These are phyloP conservation scores for Castanospermum australe DNA, from an alignment of 306 rosid species.

Conservation along the genomic window DNA sequence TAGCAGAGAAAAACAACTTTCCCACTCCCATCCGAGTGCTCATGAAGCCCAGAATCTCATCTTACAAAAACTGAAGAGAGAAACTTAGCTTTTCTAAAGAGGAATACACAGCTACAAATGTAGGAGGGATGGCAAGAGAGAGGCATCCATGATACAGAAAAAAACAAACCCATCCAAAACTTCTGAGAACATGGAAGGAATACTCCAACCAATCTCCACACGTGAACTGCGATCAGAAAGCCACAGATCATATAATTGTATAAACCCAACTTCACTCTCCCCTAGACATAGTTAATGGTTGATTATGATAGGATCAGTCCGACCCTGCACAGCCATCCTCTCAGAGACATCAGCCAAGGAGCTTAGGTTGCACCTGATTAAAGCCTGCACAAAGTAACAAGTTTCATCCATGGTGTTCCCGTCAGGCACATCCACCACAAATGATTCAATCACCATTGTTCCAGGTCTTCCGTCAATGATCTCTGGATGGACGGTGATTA, in stretches of 20 bases:
- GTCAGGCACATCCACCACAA: slow-evolving; percentile 70
- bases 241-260: slow-evolving; percentile 23
- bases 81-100: slow-evolving; percentile 29
- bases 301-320: slow-evolving; percentile 44
- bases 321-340: slow-evolving; percentile 68
- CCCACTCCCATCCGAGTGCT: slow-evolving; percentile 31
- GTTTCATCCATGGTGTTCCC: slow-evolving; percentile 80
- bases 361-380: slow-evolving; percentile 72
- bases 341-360: slow-evolving; percentile 73
- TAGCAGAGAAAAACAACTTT: slow-evolving; percentile 6
- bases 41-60: slow-evolving; percentile 27
- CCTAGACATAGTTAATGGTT: slow-evolving; percentile 29
- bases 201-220: slow-evolving; percentile 67
- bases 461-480: slow-evolving; percentile 65
- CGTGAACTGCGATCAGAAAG: slow-evolving; percentile 47
- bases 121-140: slow-evolving; percentile 36
- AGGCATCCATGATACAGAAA: slow-evolving; percentile 52
- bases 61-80: slow-evolving; percentile 18
- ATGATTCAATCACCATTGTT: slow-evolving; percentile 74
- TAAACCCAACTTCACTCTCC: slow-evolving; percentile 16
- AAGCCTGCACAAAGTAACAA: slow-evolving; percentile 66
- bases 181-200: slow-evolving; percentile 58
- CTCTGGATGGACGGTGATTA: slow-evolving; percentile 65
- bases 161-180: slow-evolving; percentile 59
- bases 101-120: slow-evolving; percentile 29